Base-by-base conservation (phyloP, 176 grass and related monocot species). In the Cenchrus americanus region DNA sequence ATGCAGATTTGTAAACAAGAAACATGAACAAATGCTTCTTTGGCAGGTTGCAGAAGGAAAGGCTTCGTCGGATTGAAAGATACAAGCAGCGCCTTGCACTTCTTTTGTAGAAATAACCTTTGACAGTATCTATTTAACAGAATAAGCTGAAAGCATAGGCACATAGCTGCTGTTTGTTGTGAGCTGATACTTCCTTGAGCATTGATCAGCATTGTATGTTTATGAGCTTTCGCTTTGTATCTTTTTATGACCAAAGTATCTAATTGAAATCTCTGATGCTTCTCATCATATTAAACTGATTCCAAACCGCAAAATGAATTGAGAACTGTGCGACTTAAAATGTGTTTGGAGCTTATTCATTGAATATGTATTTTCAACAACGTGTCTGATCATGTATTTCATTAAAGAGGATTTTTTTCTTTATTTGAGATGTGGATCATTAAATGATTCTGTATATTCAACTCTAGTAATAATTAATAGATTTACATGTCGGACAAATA, bases 61-160 rank as follows among this genome's bases (percentile, higher is more conserved):
- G 93, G 51, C 87, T 83, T 55, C 79, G 72, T 14, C 85, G 90
- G 85, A 94, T 94, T n/a, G 89, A 94, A 86, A 79, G 93, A 82
- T 94, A 90, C 83, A 94, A 92, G 74, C 90, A 94, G 69, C 88
- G 93, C 34, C 87, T 94, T n/a, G 85, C 90, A 14, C 87, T 94
- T 81, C 93, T 94, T 77, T n/a, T 58, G n/a, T 85, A 82, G 87
- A 86, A 62, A 19, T 15, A 17, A 53, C 51, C 13, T 22, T 40
- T 63, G 44, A 34, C 50, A 13, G 51, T 75, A 73, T 53, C 24
- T 63, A 54, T 61, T 21, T 32, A 42, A 42, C 58, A 1, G 5
- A 64, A 85, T 44, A 52, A 70, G 34, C 18, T 78, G 73, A 57
- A 77, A 78, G 24, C 49, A 78, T 79, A 72, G 58, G 41, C 58